A percentile compares a stretch with the other conserved stretches of the same genome.
phyloP scores from a whole-genome alignment of 2,329 filamentous ascomycete species.

The Microcyclospora pomicola region DNA sequence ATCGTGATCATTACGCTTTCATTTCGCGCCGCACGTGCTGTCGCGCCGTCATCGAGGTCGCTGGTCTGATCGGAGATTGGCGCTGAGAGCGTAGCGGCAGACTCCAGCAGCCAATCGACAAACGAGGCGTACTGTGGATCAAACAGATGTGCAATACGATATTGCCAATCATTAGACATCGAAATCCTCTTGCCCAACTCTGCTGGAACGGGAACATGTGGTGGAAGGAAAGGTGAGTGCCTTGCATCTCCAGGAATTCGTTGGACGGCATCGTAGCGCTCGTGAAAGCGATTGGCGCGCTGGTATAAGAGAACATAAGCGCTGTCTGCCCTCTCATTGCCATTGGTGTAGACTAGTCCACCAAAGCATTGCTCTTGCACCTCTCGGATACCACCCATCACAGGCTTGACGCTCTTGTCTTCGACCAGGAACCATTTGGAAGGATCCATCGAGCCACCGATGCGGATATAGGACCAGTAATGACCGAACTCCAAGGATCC shows the following conservation, averaged over 20 bases:
- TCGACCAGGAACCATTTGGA: slow-evolving; percentile 82
- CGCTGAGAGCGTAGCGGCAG: background rate
- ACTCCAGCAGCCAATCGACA: slow-evolving; percentile 9
- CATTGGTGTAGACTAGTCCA: slow-evolving; percentile 42
- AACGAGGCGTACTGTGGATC: slow-evolving; percentile 10
- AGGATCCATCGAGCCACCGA: slow-evolving; percentile 43
- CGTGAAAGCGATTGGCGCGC: slow-evolving; percentile 50
- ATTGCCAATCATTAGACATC: slow-evolving; percentile 6
- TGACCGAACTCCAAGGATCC: slow-evolving; percentile 90
- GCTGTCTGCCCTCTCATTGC: slow-evolving; percentile 42
- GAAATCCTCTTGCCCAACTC: slow-evolving; percentile 1
- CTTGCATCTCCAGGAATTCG: slow-evolving; percentile 4
- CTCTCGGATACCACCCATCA: slow-evolving; percentile 49
- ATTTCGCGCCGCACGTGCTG: background rate
- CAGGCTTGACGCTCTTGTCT: slow-evolving; percentile 65
- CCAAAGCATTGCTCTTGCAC: slow-evolving; percentile 65
- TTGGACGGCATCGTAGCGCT: slow-evolving; percentile 22
- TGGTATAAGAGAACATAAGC: slow-evolving; percentile 99
- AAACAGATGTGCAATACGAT: slow-evolving; percentile 13
- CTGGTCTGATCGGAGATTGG: slow-evolving; percentile 2
- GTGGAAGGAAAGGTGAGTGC: background rate
- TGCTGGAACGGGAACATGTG: slow-evolving; percentile 1
- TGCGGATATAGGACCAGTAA: slow-evolving; percentile 90
- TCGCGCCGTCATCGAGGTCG: background rate
- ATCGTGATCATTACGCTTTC: background rate